phyloP scores from a whole-genome alignment of 257 asterid genomes.

The Gentiana dahurica region DNA sequence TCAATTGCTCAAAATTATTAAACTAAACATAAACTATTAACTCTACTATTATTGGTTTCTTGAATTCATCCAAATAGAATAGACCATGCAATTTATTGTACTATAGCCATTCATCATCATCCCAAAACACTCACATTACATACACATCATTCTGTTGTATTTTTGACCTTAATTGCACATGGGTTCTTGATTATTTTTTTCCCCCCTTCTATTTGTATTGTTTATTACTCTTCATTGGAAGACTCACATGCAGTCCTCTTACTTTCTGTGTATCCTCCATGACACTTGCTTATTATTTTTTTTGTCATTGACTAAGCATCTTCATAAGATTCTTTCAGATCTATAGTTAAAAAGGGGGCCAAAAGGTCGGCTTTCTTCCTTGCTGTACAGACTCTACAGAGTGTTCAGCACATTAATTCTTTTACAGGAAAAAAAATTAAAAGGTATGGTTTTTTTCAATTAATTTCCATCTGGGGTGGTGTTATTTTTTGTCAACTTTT shows the following conservation, averaged over 20 bases:
- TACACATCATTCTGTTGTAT: slow-evolving; percentile 16
- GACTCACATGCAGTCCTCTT: slow-evolving; percentile 49
- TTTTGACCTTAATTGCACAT: slow-evolving; percentile 29
- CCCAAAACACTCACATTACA: background rate
- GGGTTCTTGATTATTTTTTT: slow-evolving; percentile 28
- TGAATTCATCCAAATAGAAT: slow-evolving; percentile 13
- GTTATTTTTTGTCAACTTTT: slow-evolving; percentile 3
- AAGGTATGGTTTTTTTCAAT: slow-evolving; percentile 9
- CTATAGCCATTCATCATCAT: background rate
- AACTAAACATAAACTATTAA: too few relatives aligned
- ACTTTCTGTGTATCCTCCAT: slow-evolving; percentile 36
- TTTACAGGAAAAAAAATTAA: slow-evolving; percentile 1
- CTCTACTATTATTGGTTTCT: too few relatives aligned
- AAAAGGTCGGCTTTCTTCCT: slow-evolving; percentile 11
- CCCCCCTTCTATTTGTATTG: slow-evolving; percentile 1
- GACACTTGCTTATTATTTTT: slow-evolving; percentile 22
- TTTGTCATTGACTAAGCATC: slow-evolving; percentile 34
- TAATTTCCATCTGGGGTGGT: slow-evolving; percentile 4
- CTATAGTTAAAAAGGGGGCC: slow-evolving; percentile 23
- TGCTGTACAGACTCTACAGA: background rate
- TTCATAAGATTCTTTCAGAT: slow-evolving; percentile 41
- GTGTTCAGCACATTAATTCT: slow-evolving; percentile 6
- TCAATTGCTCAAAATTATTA: background rate
- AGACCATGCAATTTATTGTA: background rate
- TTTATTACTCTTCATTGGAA: slow-evolving; percentile 3